Percentiles rank a stretch among this genome's conserved stretches.
Conservation (phyloP, 2,329 filamentous ascomycete genomes). For the Mollisia scopiformis region DNA sequence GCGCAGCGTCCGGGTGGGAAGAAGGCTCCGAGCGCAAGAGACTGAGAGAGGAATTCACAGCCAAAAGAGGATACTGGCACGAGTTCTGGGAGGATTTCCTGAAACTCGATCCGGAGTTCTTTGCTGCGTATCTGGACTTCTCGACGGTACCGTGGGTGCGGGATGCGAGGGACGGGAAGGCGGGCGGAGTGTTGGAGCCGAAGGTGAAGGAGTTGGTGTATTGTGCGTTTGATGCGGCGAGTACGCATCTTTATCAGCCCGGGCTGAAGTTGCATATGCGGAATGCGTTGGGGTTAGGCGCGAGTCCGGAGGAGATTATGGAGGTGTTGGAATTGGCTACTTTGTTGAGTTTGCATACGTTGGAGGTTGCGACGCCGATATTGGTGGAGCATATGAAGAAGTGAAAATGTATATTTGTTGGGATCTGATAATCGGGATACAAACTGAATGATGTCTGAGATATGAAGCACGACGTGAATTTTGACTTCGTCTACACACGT, state of each 20-base stretch:
- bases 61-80: slow-evolving; percentile 51
- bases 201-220: slow-evolving; percentile 48
- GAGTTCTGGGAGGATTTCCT: slow-evolving; percentile 48
- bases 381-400: background rate
- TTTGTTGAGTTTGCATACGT: slow-evolving; percentile 13
- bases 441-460: too few species aligned
- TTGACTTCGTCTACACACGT: too few species aligned
- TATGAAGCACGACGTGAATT: too few species aligned
- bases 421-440: too few species aligned
- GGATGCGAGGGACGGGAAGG: slow-evolving; percentile 18
- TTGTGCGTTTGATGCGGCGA: slow-evolving; percentile 50
- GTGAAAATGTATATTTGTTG: too few species aligned
- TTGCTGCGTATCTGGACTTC: slow-evolving; percentile 50
- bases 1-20: slow-evolving; percentile 33
- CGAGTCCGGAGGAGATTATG: slow-evolving; percentile 49
- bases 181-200: slow-evolving; percentile 5
- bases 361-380: slow-evolving; percentile 8
- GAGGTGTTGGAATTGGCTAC: slow-evolving; percentile 50
- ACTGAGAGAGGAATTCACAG: slow-evolving; percentile 46
- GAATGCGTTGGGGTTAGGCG: slow-evolving; percentile 49
- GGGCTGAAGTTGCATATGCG: slow-evolving; percentile 52
- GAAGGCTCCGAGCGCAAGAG: slow-evolving; percentile 34
- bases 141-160: slow-evolving; percentile 46
- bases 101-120: slow-evolving; percentile 49
- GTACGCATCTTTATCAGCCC: slow-evolving; percentile 50